Base-by-base conservation (phyloP, 1,284 basidiomycete species). In the Phellopilus nigrolimitatus region DNA sequence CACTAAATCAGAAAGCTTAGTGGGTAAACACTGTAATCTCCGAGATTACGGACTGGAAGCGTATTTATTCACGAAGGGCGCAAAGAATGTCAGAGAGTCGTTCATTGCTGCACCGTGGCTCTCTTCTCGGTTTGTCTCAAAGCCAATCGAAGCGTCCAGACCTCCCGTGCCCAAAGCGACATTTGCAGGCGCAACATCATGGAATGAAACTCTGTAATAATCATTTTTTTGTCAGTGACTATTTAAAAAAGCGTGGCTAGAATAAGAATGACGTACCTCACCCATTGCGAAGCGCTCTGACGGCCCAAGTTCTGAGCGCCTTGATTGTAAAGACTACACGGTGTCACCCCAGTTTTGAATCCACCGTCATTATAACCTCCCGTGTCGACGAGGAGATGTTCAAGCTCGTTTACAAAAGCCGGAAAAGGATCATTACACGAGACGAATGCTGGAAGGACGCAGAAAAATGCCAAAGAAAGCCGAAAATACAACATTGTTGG, bases 181-280 rank as follows among this genome's bases (percentile, higher is more conserved):
- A 45, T 65, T 55, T 15, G 58, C 55, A 9, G 63, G 64, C 4
- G 60, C 58, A 53, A 64, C 61, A 42, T 65, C 64, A 50, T 64
- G 63, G 28, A 56, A 60, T 8, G 56, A 56, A 47, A 49, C 37
- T 40, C 47, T 49, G 12, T 6, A 30, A 4, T 15, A 4, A 22
- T 42, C 17, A 42, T n/a, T 21, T 13, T 19, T 6, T 39, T 15
- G 17, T 7, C 37, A 6, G 25, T 8, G 7, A 22, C 19, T 43
- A 43, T 24, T 22, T 25, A n/a, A 8, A 27, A 22, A 3, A 22
- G 9, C 3, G n/a, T n/a, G n/a, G n/a, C n/a, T n/a, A n/a, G n/a
- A n/a, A n/a, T n/a, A n/a, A n/a, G n/a, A n/a, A 6, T 13, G 13
- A 37, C n/a, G 4, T 31, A 49, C 47, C 49, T 44, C 17, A 51